Conservation (phyloP, 768 basidiomycete genomes). For the Rhizopogon vesiculosus region DNA sequence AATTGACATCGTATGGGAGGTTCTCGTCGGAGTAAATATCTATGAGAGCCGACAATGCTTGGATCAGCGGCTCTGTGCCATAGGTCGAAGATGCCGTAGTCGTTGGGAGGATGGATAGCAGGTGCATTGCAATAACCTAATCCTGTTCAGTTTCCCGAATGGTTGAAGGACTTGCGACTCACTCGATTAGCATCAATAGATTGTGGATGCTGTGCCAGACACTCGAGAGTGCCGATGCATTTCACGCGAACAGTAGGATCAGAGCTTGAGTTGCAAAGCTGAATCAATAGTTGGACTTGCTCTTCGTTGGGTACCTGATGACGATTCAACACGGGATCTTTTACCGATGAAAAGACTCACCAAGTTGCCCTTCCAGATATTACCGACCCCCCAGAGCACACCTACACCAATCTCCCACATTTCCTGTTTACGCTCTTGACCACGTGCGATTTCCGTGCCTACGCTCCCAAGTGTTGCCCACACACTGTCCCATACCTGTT, state of each 20-base stretch:
- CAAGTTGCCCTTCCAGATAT: conserved; percentile 64
- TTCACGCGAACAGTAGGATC: conserved; percentile 62
- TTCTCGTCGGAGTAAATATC: conserved; percentile 93
- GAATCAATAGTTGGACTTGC: conserved; percentile 62
- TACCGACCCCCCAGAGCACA: conserved; percentile 85
- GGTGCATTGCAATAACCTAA: conserved; percentile 59
- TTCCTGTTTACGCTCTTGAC: conserved; percentile 66
- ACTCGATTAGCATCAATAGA: conserved; percentile 53
- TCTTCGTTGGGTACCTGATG: conserved; percentile 51
- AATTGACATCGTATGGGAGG: conserved; percentile 75
- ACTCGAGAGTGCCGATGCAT: conserved; percentile 83
- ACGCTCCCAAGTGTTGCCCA: conserved; percentile 60
- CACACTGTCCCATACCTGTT: conserved; percentile 55
- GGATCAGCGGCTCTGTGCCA: conserved; percentile 68
- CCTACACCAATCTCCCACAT: conserved; percentile 80
- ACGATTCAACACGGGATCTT: conserved; percentile 5
- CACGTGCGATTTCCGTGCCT: conserved; percentile 54
- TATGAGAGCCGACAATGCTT: conserved; percentile 77
- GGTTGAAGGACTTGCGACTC: conserved; percentile 29
- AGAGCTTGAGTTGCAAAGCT: conserved; percentile 51
- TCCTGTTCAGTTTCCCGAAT: not conserved
- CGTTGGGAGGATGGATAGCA: conserved; percentile 60
- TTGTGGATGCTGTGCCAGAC: conserved; percentile 66
- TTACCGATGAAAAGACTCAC: conserved; percentile 33
- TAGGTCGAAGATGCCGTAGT: conserved; percentile 32